Base-by-base conservation (phyloP, 2,329 filamentous ascomycete species). In the Hypocrella siamensis region DNA sequence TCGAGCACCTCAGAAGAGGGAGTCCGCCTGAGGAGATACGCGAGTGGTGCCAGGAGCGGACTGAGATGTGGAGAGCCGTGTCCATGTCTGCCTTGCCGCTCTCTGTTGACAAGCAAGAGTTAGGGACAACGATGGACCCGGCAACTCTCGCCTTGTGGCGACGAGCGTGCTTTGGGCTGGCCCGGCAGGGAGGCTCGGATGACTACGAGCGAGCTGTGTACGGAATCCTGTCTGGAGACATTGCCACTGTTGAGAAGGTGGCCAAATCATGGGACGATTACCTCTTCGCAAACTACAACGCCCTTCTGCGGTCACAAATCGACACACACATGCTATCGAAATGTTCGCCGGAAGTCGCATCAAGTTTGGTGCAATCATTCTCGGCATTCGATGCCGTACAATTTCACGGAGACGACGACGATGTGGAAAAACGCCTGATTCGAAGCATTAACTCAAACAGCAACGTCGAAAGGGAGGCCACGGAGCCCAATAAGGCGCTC, bases 141-240 rank as follows among this genome's bases (percentile, higher is more conserved):
- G 54, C 58, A 22, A 61, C 70, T 1, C 56, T 69, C 15, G 57
- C 67, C n/a, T 59, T 85, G 4, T 92, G 81, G 76, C 73, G 80
- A 34, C 75, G 79, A 31, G 81, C 81, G 61, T 88, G 80, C 54
- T 80, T 75, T 48, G 67, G 73, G 15, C 49, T 77, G 30, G 76
- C 81, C 31, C 75, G 79, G 16, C 73, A 79, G 31, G 72, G 75
- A 3, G 73, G 73, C 17, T 70, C 69, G 1, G 76, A 81, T 43
- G 71, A 79, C 31, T 88, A 85, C 46, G 85, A 98, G 56, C 73
- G 76, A 34, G 90, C 88, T 14, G 84, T 93, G 0, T 94, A 93
- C 48, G 88, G 84, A 18, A 58, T 94, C 10, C 65, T 98, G n/a
- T 79, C 80, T 26, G 90, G 90, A 31, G 84, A 94, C 47, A 67